These are phyloP conservation scores for Gossypioides kirkii DNA, from an alignment of 345 rosid species.

Conservation along the genomic window DNA sequence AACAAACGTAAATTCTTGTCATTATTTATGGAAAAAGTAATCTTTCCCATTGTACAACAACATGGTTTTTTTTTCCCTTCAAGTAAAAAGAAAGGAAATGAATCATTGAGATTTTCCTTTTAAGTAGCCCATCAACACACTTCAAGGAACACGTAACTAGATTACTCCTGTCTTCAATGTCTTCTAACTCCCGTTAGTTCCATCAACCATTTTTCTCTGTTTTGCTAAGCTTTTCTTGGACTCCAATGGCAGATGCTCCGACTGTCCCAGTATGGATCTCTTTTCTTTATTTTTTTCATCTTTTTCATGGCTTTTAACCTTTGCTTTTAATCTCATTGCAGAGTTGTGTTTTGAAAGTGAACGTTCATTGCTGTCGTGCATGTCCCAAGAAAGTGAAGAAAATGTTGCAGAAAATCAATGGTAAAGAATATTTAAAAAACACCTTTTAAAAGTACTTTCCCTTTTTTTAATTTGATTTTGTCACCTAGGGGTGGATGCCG, in stretches of 20 bases:
- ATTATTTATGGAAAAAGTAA: not conserved
- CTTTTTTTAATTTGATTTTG: not conserved
- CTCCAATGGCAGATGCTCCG: slow-evolving; percentile 6
- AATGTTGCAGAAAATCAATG: slow-evolving; percentile 21
- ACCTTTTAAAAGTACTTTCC: too few relatives aligned
- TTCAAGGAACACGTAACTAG: not conserved
- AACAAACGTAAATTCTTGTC: not conserved
- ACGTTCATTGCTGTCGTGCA: slow-evolving; percentile 2
- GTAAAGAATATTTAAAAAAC: slow-evolving; percentile 3
- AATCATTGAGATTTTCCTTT: not conserved
- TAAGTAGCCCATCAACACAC: not conserved
- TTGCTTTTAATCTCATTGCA: not conserved
- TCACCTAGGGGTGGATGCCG: slow-evolving; percentile 15
- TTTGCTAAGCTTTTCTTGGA: not conserved
- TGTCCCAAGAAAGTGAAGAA: slow-evolving; percentile 16
- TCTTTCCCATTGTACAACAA: not conserved
- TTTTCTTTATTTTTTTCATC: not conserved
- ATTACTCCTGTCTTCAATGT: not conserved
- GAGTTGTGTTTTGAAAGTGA: slow-evolving; percentile 17
- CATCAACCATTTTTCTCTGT: not conserved
- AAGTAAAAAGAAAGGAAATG: not conserved
- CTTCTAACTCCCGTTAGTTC: not conserved
- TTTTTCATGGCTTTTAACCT: not conserved
- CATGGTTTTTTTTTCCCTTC: not conserved
- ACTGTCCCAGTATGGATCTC: not conserved